Percentiles rank a stretch among this genome's conserved stretches.
Conservation (phyloP, 768 basidiomycete genomes). For the Hydnomerulius pinastri region DNA sequence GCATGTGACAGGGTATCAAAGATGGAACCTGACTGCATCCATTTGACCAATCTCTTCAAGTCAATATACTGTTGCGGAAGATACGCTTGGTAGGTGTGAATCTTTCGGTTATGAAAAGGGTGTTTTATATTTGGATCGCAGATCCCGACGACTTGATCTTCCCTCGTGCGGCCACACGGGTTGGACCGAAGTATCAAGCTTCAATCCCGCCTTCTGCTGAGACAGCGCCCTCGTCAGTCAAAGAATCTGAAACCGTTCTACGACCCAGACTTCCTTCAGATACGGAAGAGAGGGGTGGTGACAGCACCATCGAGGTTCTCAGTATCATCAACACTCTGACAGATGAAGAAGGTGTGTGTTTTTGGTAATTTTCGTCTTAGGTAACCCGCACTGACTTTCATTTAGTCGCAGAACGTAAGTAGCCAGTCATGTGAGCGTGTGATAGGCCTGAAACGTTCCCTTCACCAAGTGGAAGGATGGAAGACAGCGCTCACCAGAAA, state of each 20-base stretch:
- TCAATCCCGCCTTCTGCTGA: constrained; percentile 44
- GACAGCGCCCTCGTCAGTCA: constrained; percentile 42
- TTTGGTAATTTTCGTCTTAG: constrained; percentile 12
- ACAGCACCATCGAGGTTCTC: constrained; percentile 72
- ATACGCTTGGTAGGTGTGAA: constrained; percentile 71
- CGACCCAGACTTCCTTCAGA: constrained; percentile 14
- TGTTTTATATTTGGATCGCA: constrained; percentile 40
- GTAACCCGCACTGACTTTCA: constrained; percentile 22
- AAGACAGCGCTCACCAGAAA: constrained; percentile 58
- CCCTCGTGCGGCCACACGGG: constrained; percentile 88
- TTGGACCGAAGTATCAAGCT: constrained; percentile 86
- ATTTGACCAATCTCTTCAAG: constrained; percentile 40
- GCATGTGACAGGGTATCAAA: background rate
- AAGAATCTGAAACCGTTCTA: background rate
- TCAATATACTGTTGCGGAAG: constrained; percentile 87
- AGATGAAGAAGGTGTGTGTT: constrained; percentile 63
- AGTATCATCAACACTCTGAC: constrained; percentile 66
- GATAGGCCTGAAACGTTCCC: constrained; percentile 5
- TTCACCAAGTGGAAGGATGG: constrained; percentile 61
- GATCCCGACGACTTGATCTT: constrained; percentile 98
- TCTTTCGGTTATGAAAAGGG: constrained; percentile 12
- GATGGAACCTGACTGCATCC: constrained; percentile 11
- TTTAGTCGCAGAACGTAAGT: constrained; percentile 61
- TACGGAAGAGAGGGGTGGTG: constrained; percentile 63
- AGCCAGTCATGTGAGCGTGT: background rate